Evolutionary conservation across 441 rosid species (phyloP), one percentile per base, ranked within the genome.

Genomic region (Metrosideros polymorpha): DNA sequence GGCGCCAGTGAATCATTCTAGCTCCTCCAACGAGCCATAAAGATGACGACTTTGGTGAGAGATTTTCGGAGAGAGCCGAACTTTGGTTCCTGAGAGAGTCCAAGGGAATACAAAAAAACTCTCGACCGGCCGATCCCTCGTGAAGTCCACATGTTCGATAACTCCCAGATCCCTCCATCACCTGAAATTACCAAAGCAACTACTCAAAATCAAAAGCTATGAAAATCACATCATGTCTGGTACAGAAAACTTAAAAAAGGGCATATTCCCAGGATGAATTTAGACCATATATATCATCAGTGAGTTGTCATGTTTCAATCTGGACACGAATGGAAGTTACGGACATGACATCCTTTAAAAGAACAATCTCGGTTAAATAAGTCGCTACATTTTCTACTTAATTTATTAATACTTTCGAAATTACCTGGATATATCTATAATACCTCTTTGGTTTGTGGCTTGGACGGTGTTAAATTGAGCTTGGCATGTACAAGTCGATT

Each of bases 81-180:
- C 24, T 82, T 71, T 8, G 92, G 91, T 83, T 89, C 91, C 39
- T 56, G 53, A 18, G 71, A 84, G 27, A 91, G 82, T 39, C 94
- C 96, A 24, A 92, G 86, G 0, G 91, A 50, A 45, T 92, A 92
- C 86, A 94, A 32, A 84, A 84, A 91, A 94, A 45, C 93, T 86
- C 77, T 94, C 94, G 2, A 90, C 94, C 84, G 91, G 84, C 30
- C 93, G 87, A 84, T 92, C 93, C 86, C 95, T 91, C 1, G 92
- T 63, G 51, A 94, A 94, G 35, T 84, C 76, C 15, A 93, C 39
- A 6, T 87, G 87, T n/a, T 94, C 88, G 17, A 88, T 87, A 25
- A 94, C 63, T 10, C 87, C 90, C 43, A 89, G 71, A 79, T 89
- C 90, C 82, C 84, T 87, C 94, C 96, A 91, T 94, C 94, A 94